Conservation (phyloP, 2,329 filamentous ascomycete species). For the Zymoseptoria ardabiliae region DNA sequence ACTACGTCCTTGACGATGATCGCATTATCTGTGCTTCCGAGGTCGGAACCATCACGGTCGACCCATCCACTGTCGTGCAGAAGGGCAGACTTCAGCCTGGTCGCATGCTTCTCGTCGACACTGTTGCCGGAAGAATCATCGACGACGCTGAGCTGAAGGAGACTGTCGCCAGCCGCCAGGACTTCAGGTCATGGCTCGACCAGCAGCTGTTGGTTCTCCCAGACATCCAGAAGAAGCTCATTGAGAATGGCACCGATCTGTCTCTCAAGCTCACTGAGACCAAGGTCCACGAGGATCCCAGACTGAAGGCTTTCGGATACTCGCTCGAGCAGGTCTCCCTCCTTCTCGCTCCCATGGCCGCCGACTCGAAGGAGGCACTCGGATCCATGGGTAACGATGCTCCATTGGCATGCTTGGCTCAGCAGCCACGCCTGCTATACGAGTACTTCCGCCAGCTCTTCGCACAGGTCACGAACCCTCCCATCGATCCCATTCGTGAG, state of each 20-base stretch:
- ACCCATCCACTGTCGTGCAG: slow-evolving; percentile 81
- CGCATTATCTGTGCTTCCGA: slow-evolving; percentile 96
- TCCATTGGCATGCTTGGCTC: slow-evolving; percentile 83
- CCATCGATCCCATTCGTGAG: slow-evolving; percentile 94
- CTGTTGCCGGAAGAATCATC: slow-evolving; percentile 82
- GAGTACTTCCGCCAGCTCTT: slow-evolving; percentile 98
- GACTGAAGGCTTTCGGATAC: slow-evolving; percentile 83
- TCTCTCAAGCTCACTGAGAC: slow-evolving; percentile 58
- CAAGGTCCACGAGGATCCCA: slow-evolving; percentile 73
- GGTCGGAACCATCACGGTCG: slow-evolving; percentile 85
- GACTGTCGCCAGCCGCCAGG: slow-evolving; percentile 75
- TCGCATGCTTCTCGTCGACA: slow-evolving; percentile 94
- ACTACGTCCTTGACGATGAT: slow-evolving; percentile 94
- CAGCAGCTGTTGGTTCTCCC: slow-evolving; percentile 77
- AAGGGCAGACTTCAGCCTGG: slow-evolving; percentile 92
- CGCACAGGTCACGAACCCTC: slow-evolving; percentile 94
- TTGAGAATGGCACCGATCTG: slow-evolving; percentile 55
- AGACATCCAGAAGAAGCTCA: slow-evolving; percentile 58
- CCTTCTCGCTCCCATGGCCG: slow-evolving; percentile 88
- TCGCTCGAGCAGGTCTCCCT: slow-evolving; percentile 92
- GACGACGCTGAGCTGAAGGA: slow-evolving; percentile 88
- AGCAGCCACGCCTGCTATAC: slow-evolving; percentile 78
- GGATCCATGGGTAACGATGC: slow-evolving; percentile 98
- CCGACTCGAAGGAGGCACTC: slow-evolving; percentile 92
- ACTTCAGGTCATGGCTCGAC: slow-evolving; percentile 85